Evolutionary conservation across 2,329 filamentous ascomycete genomes (phyloP), one percentile per base, ranked within the genome.

Genomic region (Aureobasidium sp.): DNA sequence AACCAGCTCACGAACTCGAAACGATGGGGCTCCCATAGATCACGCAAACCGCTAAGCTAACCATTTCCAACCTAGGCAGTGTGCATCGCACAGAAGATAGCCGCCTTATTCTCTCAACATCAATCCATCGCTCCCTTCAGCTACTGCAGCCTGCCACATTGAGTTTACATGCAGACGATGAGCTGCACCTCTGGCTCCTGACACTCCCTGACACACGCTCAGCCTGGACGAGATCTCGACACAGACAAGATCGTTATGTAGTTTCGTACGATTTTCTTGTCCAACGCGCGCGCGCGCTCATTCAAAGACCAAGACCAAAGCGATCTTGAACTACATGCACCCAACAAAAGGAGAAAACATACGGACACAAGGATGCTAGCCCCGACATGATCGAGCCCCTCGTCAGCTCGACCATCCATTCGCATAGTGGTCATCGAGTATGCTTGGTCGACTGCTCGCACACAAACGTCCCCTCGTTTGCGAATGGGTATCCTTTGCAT

Each of bases 81-180:
- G 19, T 40, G 38, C 38, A 40, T 40, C 38, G 38, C 38, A 19
- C 38, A 40, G 38, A 16, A 40, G 22, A 25, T 40, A 40, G 38
- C 38, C 38, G 38, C 38, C 19, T 40, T 40, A 19, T 40, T 40
- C 12, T 40, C 38, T 25, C 16, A 40, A 40, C 38, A 40, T 40
- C 38, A 40, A 40, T 24, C 19, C 38, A 25, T 40, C 38, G 38
- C 38, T 40, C 22, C 38, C 38, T 19, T 40, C 19, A 40, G 38
- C 38, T 40, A 40, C 38, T 40, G 38, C 38, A 40, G 38, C 38
- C 38, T 40, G 38, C 38, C 38, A 40, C 38, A 40, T 40, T 40
- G 38, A 40, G 38, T 40, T 40, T 19, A 40, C 19, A 40, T 21
- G 38, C 38, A 40, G 38, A 40, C 38, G 38, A 40, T 40, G 38